These are phyloP conservation scores for Trichoderma semiorbis DNA, from an alignment of 2,329 filamentous ascomycete genomes.

Conservation along the genomic window DNA sequence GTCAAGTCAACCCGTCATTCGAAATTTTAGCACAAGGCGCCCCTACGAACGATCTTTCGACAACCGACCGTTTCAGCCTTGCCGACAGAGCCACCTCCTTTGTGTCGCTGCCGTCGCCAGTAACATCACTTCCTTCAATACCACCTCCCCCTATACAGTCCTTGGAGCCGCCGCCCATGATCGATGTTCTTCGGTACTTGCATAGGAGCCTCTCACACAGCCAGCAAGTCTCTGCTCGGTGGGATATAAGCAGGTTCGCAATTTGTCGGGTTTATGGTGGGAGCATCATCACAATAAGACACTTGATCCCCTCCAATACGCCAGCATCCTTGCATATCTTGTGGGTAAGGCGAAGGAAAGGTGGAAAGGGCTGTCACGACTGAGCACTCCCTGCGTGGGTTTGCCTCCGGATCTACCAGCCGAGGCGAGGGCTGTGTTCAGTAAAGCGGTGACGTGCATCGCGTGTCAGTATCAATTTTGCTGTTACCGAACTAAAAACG, in stretches of 20 bases:
- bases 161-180: neutral
- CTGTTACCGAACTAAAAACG: conserved; percentile 25
- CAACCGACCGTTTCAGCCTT: too few species aligned
- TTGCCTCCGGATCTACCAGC: conserved; percentile 24
- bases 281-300: conserved; percentile 20
- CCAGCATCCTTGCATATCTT: conserved; percentile 33
- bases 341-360: conserved; percentile 27
- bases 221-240: conserved; percentile 24
- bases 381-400: conserved; percentile 30
- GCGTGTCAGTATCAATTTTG: conserved; percentile 31
- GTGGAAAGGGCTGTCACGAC: conserved; percentile 16
- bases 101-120: neutral
- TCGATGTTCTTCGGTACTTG: conserved; percentile 24
- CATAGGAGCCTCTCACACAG: conserved; percentile 22
- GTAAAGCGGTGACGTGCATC: conserved; percentile 26
- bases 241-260: conserved; percentile 27
- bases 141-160: neutral
- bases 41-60: too few species aligned
- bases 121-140: neutral
- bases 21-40: too few species aligned
- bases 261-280: conserved; percentile 29
- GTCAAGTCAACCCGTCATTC: too few species aligned
- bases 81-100: neutral
- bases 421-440: conserved; percentile 23
- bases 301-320: conserved; percentile 26